Evolutionary conservation across 148 eudicot genomes (phyloP).

Genomic region (Amaranthus cruentus): DNA sequence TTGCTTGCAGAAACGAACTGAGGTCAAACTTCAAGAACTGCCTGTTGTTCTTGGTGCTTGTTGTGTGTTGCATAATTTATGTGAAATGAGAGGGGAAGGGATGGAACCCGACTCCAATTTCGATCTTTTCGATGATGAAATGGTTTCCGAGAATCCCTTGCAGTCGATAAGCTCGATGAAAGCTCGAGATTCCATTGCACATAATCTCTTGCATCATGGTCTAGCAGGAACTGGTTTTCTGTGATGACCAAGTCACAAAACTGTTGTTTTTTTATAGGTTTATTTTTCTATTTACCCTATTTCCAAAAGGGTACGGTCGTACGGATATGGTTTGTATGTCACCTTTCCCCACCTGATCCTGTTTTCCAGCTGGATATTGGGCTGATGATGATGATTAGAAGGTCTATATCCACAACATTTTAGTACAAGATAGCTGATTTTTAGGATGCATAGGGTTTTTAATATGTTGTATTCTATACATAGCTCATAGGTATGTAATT

Average conservation of each 20-base stretch:
- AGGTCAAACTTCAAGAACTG: slow-evolving; percentile 76
- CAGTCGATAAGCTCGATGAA: slow-evolving; percentile 49
- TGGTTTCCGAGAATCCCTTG: slow-evolving; percentile 57
- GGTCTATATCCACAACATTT: neutral
- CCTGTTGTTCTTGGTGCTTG: slow-evolving; percentile 89
- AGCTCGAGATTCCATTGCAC: slow-evolving; percentile 78
- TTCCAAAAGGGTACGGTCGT: neutral
- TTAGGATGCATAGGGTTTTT: slow-evolving; percentile 6
- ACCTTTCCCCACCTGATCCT: no score
- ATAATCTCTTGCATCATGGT: slow-evolving; percentile 72
- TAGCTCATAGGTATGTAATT: slow-evolving; percentile 12
- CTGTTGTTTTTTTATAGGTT: neutral
- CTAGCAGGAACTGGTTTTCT: slow-evolving; percentile 76
- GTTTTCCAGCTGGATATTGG: no score
- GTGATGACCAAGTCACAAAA: slow-evolving; percentile 11
- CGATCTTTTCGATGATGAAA: slow-evolving; percentile 69
- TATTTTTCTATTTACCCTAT: neutral
- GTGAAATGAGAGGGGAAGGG: slow-evolving; percentile 60
- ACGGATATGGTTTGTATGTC: no score
- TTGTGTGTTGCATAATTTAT: slow-evolving; percentile 82
- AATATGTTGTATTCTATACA: slow-evolving; percentile 6
- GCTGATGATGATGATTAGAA: no score
- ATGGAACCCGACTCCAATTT: slow-evolving; percentile 37
- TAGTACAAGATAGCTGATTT: neutral
- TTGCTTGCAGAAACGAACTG: slow-evolving; percentile 77